phyloP scores from a whole-genome alignment of 75 land plant species.

The Pinus albicaulis region DNA sequence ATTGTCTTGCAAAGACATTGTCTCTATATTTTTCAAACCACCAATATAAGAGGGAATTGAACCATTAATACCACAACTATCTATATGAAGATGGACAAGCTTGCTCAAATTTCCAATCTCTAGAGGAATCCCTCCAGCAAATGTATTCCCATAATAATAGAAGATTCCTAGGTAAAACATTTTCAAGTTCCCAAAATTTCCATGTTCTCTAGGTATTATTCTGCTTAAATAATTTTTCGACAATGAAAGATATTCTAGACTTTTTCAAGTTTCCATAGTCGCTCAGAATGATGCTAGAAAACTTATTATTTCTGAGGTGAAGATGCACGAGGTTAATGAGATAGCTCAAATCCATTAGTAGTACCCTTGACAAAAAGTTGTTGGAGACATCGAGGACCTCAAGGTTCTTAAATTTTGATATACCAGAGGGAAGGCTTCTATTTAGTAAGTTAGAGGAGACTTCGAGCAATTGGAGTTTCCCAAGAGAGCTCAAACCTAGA shows the following conservation, averaged over 20 bases:
- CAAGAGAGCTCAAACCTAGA: too few relatives aligned
- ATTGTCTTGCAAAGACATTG: conserved; percentile 54
- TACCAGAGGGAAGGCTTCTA: conserved; percentile 7
- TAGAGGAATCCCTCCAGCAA: conserved; percentile 61
- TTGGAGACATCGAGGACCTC: conserved; percentile 56
- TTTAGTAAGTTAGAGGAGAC: too few relatives aligned
- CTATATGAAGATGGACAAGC: conserved; percentile 57
- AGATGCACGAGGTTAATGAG: conserved; percentile 50
- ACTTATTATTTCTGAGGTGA: conserved; percentile 74
- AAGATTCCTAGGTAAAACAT: conserved; percentile 69
- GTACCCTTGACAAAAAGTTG: conserved; percentile 54
- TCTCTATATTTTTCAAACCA: conserved; percentile 40
- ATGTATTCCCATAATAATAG: too few relatives aligned
- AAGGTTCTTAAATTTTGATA: conserved; percentile 24
- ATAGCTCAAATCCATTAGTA: conserved; percentile 41
- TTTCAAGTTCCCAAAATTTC: conserved; percentile 45
- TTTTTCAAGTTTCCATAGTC: conserved; percentile 42
- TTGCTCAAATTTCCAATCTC: conserved; percentile 53
- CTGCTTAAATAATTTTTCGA: conserved; percentile 66
- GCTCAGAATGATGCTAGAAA: conserved; percentile 57
- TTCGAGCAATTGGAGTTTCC: too few relatives aligned
- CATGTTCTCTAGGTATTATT: conserved; percentile 65
- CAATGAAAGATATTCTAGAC: conserved; percentile 59
- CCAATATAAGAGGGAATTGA: conserved; percentile 55
- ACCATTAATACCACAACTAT: conserved; percentile 54